Evolutionary conservation across 768 basidiomycete species (phyloP).

Genomic region (Galerina sulciceps): DNA sequence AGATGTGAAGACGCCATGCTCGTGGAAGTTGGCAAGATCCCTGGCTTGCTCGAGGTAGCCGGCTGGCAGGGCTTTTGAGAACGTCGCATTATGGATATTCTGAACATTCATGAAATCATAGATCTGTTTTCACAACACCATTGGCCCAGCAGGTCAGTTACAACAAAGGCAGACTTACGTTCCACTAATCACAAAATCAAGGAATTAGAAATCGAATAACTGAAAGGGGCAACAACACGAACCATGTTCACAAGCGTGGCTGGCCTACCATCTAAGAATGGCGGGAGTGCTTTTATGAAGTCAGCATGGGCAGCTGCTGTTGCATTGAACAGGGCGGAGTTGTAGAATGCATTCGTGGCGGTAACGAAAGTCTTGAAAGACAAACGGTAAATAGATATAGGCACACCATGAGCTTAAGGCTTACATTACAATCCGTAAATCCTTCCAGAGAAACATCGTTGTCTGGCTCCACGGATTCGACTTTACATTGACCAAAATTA

Average conservation of each 20-base stretch:
- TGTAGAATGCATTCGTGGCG: conserved; percentile 56
- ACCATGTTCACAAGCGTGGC: conserved; percentile 67
- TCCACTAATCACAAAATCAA: conserved; percentile 31
- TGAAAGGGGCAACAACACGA: conserved; percentile 16
- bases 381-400: not conserved
- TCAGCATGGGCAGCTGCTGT: conserved; percentile 45
- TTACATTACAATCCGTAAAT: conserved; percentile 52
- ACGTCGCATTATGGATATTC: conserved; percentile 65
- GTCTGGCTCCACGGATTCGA: conserved; percentile 64
- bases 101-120: conserved; percentile 79
- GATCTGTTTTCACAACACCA: conserved; percentile 41
- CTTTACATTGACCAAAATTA: conserved; percentile 29
- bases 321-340: conserved; percentile 52
- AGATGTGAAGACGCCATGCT: conserved; percentile 68
- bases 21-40: conserved; percentile 73
- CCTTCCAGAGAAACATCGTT: conserved; percentile 72
- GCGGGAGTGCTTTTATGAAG: conserved; percentile 55
- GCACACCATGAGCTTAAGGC: not conserved
- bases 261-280: conserved; percentile 56
- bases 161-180: conserved; percentile 28
- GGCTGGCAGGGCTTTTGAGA: conserved; percentile 47
- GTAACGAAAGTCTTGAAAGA: conserved; percentile 46
- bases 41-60: conserved; percentile 57
- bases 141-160: not conserved
- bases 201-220: not conserved